A percentile compares a stretch with the other conserved stretches of the same genome.
These are phyloP conservation scores for Xylaria telfairii DNA, from an alignment of 495 filamentous ascomycete species.

Conservation along the genomic window DNA sequence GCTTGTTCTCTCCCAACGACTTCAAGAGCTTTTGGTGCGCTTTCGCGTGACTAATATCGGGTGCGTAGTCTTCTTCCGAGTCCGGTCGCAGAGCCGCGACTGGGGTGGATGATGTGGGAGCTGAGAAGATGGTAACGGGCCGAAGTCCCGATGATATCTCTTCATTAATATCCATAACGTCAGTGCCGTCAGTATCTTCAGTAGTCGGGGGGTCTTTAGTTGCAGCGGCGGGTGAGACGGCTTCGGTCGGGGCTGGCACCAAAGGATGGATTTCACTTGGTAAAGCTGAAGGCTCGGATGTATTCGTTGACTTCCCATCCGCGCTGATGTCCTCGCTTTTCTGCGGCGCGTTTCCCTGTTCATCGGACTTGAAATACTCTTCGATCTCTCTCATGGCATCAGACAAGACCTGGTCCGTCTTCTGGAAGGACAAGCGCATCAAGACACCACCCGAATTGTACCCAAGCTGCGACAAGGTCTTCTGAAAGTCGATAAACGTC, in stretches of 20 bases:
- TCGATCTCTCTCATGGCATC: constrained; percentile 84
- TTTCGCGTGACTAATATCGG: constrained; percentile 84
- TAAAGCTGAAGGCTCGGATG: constrained; percentile 24
- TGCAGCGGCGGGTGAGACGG: neutral
- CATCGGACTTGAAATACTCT: constrained; percentile 65
- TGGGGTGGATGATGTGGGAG: constrained; percentile 75
- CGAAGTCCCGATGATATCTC: constrained; percentile 37
- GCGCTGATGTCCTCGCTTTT: constrained; percentile 7
- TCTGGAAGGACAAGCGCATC: constrained; percentile 76
- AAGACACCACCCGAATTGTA: constrained; percentile 81
- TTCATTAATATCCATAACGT: constrained; percentile 40
- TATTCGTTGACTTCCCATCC: constrained; percentile 15
- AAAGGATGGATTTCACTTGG: constrained; percentile 27
- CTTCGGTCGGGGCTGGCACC: constrained; percentile 8
- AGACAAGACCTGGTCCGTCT: constrained; percentile 78
- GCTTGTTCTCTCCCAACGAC: constrained; percentile 66
- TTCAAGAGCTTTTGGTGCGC: constrained; percentile 77
- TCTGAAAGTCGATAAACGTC: constrained; percentile 80
- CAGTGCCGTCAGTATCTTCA: constrained; percentile 15
- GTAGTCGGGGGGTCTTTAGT: constrained; percentile 28
- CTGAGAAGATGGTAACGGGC: constrained; percentile 73
- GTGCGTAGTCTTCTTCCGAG: constrained; percentile 78
- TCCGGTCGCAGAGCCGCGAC: constrained; percentile 69
- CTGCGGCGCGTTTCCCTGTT: constrained; percentile 32
- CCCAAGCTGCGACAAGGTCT: constrained; percentile 84